Percentiles rank a stretch among this genome's conserved stretches.
Conservation (phyloP, 345 rosid genomes). For the Dovyalis caffra region DNA sequence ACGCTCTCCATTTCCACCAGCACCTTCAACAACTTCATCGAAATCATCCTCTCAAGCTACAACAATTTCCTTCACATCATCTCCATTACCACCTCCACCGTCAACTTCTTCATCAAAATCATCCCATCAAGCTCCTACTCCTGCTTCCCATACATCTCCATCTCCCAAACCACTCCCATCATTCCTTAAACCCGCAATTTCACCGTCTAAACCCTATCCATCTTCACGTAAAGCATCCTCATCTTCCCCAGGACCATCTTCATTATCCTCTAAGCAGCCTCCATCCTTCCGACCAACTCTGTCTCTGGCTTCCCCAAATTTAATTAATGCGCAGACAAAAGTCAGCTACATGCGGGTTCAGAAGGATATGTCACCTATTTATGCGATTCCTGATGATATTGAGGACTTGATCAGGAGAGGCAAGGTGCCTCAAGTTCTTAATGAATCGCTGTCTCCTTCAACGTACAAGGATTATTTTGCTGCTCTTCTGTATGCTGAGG, state of each 20-base stretch:
- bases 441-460: slow-evolving; percentile 16
- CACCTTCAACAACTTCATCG: neutral
- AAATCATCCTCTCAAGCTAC: neutral
- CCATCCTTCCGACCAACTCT: slow-evolving; percentile 20
- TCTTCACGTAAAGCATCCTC: slow-evolving; percentile 6
- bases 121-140: neutral
- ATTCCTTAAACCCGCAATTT: neutral
- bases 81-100: neutral
- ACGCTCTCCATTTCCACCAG: neutral
- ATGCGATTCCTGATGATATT: slow-evolving; percentile 28
- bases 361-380: slow-evolving; percentile 18
- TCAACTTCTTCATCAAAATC: neutral
- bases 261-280: neutral
- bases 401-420: slow-evolving; percentile 24
- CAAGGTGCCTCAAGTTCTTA: slow-evolving; percentile 25
- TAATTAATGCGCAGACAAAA: neutral
- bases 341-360: neutral
- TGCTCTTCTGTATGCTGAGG: slow-evolving; percentile 43
- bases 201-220: neutral
- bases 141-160: neutral
- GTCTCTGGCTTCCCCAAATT: slow-evolving; percentile 1
- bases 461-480: slow-evolving; percentile 32
- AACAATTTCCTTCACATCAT: neutral
- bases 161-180: slow-evolving; percentile 15
- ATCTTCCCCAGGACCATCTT: neutral